Conservation (phyloP, 2,329 filamentous ascomycete genomes). For the Lachnum nothofagi region DNA sequence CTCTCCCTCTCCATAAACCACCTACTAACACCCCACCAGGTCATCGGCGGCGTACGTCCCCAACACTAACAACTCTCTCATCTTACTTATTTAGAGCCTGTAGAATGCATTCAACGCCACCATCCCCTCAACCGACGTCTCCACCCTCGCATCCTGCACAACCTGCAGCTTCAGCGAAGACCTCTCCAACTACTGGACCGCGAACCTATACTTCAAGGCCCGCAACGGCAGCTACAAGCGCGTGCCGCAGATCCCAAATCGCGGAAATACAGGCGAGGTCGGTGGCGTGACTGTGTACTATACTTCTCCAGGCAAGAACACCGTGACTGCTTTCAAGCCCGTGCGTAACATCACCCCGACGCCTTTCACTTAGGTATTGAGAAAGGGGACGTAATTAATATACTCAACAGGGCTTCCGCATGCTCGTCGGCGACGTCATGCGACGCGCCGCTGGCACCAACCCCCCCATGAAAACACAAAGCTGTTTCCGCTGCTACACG, state of each 20-base stretch:
- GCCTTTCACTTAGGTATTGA: too few species aligned
- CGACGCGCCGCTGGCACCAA: slow-evolving; percentile 52
- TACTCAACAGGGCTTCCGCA: slow-evolving; percentile 64
- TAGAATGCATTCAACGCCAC: slow-evolving; percentile 35
- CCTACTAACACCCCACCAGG: not conserved
- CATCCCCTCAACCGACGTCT: slow-evolving; percentile 10
- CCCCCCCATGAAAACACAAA: slow-evolving; percentile 47
- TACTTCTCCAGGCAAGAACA: slow-evolving; percentile 50
- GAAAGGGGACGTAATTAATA: not conserved
- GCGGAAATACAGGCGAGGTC: slow-evolving; percentile 62
- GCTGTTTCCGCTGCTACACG: slow-evolving; percentile 50
- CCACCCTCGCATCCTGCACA: slow-evolving; percentile 8
- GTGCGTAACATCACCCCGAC: too few species aligned
- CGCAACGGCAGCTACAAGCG: slow-evolving; percentile 38
- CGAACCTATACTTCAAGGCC: slow-evolving; percentile 31
- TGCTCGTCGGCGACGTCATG: slow-evolving; percentile 68
- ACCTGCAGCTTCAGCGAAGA: slow-evolving; percentile 22
- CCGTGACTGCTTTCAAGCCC: slow-evolving; percentile 60
- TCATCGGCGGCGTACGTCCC: not conserved
- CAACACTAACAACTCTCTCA: not conserved
- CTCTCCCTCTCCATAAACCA: not conserved
- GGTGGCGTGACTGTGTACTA: slow-evolving; percentile 30
- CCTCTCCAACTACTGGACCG: slow-evolving; percentile 30
- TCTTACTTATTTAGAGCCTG: not conserved
- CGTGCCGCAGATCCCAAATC: slow-evolving; percentile 60